Percentiles rank a stretch among this genome's conserved stretches.
These are phyloP conservation scores for Malbranchea zuffiana DNA, from an alignment of 2,329 filamentous ascomycete species.

Conservation along the genomic window DNA sequence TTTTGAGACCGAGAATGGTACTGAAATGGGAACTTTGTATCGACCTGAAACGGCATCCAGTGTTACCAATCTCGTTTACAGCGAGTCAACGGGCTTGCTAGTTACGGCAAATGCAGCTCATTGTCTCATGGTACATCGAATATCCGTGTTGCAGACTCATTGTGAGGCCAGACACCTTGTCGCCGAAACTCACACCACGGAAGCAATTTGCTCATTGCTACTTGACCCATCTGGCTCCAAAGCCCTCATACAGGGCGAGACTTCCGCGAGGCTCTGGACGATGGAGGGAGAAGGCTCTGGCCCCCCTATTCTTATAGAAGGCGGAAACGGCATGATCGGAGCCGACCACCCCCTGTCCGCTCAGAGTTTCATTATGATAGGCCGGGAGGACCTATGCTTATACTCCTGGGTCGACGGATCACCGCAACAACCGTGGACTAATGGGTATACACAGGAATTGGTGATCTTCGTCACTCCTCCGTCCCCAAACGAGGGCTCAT, in stretches of 20 bases:
- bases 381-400: too few species aligned
- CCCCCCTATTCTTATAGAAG: too few species aligned
- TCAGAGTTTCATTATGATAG: too few species aligned
- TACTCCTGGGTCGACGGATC: too few species aligned
- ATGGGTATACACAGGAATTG: too few species aligned
- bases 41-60: constrained; percentile 18
- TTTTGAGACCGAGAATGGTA: constrained; percentile 19
- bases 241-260: constrained; percentile 1
- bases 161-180: background rate
- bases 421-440: too few species aligned
- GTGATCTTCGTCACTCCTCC: too few species aligned
- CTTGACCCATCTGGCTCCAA: background rate
- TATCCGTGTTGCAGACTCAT: background rate
- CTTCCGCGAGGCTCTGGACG: constrained; percentile 1
- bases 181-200: background rate
- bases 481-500: background rate
- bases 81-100: constrained; percentile 15
- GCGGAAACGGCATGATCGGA: too few species aligned
- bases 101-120: constrained; percentile 22
- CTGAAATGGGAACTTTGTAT: constrained; percentile 15
- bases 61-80: constrained; percentile 16
- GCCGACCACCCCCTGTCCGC: too few species aligned
- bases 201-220: background rate
- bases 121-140: constrained; percentile 16
- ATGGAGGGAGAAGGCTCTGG: too few species aligned